Conservation (phyloP, 257 asterid genomes). For the Solanum pennellii region DNA sequence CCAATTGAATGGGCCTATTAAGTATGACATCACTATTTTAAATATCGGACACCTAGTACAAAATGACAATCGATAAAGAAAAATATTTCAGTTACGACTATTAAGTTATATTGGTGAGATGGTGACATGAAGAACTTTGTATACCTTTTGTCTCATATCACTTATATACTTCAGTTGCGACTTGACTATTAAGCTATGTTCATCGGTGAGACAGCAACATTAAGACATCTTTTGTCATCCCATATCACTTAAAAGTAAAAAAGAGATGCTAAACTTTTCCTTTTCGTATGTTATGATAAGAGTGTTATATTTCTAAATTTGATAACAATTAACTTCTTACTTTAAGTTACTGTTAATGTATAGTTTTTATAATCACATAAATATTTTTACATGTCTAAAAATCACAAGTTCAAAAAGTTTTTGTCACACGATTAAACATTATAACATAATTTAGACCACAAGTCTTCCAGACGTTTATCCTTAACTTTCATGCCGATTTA, state of each 20-base stretch:
- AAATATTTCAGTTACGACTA: not conserved
- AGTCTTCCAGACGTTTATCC: not conserved
- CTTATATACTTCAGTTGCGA: not conserved
- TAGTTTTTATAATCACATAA: not conserved
- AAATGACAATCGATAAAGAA: not conserved
- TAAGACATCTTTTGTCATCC: not conserved
- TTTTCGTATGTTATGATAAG: not conserved
- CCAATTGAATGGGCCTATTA: not conserved
- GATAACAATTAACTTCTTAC: not conserved
- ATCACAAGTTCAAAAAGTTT: not conserved
- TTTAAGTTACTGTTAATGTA: not conserved
- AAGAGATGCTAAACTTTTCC: not conserved
- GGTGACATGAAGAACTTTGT: not conserved
- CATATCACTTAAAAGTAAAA: not conserved
- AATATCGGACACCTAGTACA: not conserved
- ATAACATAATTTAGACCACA: accelerated
- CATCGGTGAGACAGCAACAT: no score
- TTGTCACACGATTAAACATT: not conserved
- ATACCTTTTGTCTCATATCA: not conserved
- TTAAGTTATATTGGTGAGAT: not conserved
- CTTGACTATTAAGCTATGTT: not conserved
- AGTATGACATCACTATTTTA: not conserved
- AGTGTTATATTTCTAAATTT: not conserved
- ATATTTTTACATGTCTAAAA: not conserved
- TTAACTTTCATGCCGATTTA: not conserved